Evolutionary conservation across 2,329 filamentous ascomycete species (phyloP).

Genomic region (Botrytis squamosa): DNA sequence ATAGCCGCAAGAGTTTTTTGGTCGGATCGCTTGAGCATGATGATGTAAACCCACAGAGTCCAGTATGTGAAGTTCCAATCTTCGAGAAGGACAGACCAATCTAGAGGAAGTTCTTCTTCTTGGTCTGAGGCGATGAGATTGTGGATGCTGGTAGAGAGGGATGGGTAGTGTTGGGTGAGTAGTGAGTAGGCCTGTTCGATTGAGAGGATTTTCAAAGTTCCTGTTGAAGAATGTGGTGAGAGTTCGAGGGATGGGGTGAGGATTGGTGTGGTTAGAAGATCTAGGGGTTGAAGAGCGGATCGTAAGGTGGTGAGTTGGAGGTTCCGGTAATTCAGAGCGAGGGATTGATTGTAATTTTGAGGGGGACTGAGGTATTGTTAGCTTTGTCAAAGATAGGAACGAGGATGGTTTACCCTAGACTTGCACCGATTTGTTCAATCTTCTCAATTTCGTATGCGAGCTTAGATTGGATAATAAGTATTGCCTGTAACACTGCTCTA

Average conservation of each 20-base stretch:
- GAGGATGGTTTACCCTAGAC: conserved; percentile 20
- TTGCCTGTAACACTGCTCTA: conserved; percentile 26
- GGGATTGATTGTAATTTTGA: conserved; percentile 30
- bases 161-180: conserved; percentile 23
- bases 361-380: conserved; percentile 26
- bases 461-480: conserved; percentile 28
- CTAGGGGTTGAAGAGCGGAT: conserved; percentile 22
- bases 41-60: conserved; percentile 32
- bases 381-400: not conserved
- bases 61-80: conserved; percentile 35
- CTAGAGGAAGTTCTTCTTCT: conserved; percentile 32
- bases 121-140: conserved; percentile 32
- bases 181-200: conserved; percentile 32
- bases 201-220: conserved; percentile 34
- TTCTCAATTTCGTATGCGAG: conserved; percentile 26
- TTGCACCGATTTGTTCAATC: conserved; percentile 22
- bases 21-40: conserved; percentile 20
- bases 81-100: conserved; percentile 30
- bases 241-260: not conserved
- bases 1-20: not conserved
- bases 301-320: conserved; percentile 29
- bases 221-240: not conserved
- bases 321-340: conserved; percentile 31
- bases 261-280: not conserved
- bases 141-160: conserved; percentile 20